A percentile compares a stretch with the other conserved stretches of the same genome.
Conservation (phyloP, 192 early-diverging fungal genomes). For the Podila verticillata region DNA sequence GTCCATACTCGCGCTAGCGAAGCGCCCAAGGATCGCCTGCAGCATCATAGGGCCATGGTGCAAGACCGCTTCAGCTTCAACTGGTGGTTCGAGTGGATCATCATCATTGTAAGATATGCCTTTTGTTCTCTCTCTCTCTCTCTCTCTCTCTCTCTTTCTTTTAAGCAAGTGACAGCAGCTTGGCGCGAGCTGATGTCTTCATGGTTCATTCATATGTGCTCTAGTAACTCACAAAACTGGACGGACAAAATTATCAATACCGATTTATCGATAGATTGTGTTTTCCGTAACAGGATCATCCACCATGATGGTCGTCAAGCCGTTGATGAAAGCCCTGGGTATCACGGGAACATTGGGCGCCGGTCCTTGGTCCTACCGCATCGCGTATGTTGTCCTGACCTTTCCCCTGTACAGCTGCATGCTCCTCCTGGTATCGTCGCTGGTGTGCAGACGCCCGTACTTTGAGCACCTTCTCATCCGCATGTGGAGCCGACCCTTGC, state of each 20-base stretch:
- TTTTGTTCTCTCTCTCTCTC: background rate
- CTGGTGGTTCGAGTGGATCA: slow-evolving; percentile 50
- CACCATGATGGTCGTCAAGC: slow-evolving; percentile 38
- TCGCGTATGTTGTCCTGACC: slow-evolving; percentile 37
- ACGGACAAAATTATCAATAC: background rate
- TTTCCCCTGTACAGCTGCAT: slow-evolving; percentile 40
- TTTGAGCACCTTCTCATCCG: slow-evolving; percentile 36
- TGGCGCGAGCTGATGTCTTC: background rate
- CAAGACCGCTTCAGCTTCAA: slow-evolving; percentile 37
- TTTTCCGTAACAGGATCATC: slow-evolving; percentile 51
- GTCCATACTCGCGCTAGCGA: background rate
- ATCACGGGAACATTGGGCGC: slow-evolving; percentile 18
- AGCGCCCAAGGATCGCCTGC: slow-evolving; percentile 25
- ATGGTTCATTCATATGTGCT: background rate
- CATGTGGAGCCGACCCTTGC: slow-evolving; percentile 38
- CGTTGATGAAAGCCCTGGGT: slow-evolving; percentile 25
- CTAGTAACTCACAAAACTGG: background rate
- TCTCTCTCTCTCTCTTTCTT: background rate
- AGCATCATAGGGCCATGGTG: slow-evolving; percentile 41
- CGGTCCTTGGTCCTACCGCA: slow-evolving; percentile 44
- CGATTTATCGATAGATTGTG: slow-evolving; percentile 6
- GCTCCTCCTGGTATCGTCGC: slow-evolving; percentile 30
- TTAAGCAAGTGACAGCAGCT: background rate
- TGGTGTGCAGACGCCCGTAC: slow-evolving; percentile 38
- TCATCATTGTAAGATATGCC: slow-evolving; percentile 31